A percentile compares a stretch with the other conserved stretches of the same genome.
Evolutionary conservation across 2,329 filamentous ascomycete species (phyloP).

Genomic region (Neonectria neomacrospora): DNA sequence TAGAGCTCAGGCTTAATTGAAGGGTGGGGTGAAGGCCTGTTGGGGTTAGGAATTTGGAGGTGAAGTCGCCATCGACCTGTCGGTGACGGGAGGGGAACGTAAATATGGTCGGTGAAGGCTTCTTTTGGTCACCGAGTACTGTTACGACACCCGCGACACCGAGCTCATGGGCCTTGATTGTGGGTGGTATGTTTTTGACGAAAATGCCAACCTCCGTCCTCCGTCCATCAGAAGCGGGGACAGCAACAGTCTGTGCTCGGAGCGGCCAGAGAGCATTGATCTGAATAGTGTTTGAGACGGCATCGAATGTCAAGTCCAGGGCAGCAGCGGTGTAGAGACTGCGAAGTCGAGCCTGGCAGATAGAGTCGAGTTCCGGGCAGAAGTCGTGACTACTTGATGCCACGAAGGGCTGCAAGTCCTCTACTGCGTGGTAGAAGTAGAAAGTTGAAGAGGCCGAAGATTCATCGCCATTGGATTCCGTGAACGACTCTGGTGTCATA

Average conservation of each 20-base stretch:
- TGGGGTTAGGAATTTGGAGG: slow-evolving; percentile 72
- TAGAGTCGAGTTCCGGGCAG: slow-evolving; percentile 58
- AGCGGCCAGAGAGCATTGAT: slow-evolving; percentile 73
- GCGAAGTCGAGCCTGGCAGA: slow-evolving; percentile 62
- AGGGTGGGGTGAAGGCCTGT: slow-evolving; percentile 87
- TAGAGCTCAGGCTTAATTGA: slow-evolving; percentile 70
- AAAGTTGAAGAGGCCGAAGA: slow-evolving; percentile 61
- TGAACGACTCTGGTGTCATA: slow-evolving; percentile 64
- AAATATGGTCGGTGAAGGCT: slow-evolving; percentile 81
- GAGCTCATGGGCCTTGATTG: slow-evolving; percentile 76
- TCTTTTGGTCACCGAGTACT: slow-evolving; percentile 78
- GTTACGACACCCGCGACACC: slow-evolving; percentile 82
- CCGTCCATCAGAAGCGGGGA: slow-evolving; percentile 56
- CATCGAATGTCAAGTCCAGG: slow-evolving; percentile 82
- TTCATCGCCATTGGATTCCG: slow-evolving; percentile 53
- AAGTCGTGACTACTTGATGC: slow-evolving; percentile 62
- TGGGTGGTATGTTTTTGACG: slow-evolving; percentile 68
- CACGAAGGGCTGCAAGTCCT: slow-evolving; percentile 65
- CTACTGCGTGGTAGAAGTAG: slow-evolving; percentile 77
- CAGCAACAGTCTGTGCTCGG: slow-evolving; percentile 52
- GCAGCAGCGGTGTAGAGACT: slow-evolving; percentile 64
- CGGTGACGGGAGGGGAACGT: slow-evolving; percentile 83
- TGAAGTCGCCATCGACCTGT: slow-evolving; percentile 68
- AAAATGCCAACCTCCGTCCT: slow-evolving; percentile 86
- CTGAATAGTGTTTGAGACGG: slow-evolving; percentile 71